phyloP scores from a whole-genome alignment of 768 basidiomycete species.

The Amanita thiersii region DNA sequence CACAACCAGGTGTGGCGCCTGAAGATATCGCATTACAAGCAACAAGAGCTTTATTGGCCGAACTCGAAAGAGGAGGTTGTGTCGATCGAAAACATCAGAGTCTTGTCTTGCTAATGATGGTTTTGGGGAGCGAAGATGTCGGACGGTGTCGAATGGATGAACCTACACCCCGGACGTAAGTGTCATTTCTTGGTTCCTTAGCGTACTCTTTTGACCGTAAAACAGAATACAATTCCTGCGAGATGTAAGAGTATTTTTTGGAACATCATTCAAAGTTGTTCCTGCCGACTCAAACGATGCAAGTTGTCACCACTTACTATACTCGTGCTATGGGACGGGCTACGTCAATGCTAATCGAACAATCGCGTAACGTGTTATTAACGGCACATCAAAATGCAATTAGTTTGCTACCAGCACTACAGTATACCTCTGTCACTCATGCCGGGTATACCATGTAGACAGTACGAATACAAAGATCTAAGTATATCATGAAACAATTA shows the following conservation, averaged over 20 bases:
- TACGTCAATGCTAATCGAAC: constrained; percentile 84
- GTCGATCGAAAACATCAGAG: constrained; percentile 86
- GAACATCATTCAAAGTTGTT: constrained; percentile 88
- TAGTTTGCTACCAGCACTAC: too few species aligned
- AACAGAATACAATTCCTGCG: constrained; percentile 85
- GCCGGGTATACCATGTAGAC: too few species aligned
- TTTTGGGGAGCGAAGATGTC: constrained; percentile 95
- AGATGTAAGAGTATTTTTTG: constrained; percentile 77
- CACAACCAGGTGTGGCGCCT: constrained; percentile 75
- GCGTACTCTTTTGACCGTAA: not conserved
- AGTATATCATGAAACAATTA: not conserved
- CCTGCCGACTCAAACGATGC: constrained; percentile 45
- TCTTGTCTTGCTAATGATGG: constrained; percentile 84
- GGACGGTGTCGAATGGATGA: constrained; percentile 83
- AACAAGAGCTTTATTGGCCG: constrained; percentile 67
- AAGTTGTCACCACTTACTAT: constrained; percentile 53
- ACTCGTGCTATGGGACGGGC: constrained; percentile 90
- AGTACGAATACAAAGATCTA: not conserved
- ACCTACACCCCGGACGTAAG: constrained; percentile 76
- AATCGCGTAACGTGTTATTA: constrained; percentile 39
- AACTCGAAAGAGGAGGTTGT: constrained; percentile 80
- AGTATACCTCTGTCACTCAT: too few species aligned
- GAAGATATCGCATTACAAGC: constrained; percentile 89
- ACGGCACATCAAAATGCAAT: too few species aligned
- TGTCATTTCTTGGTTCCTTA: constrained; percentile 12